Percentiles rank a stretch among this genome's conserved stretches.
These are phyloP conservation scores for Glaciozyma martinii DNA, from an alignment of 768 basidiomycete species.

Conservation along the genomic window DNA sequence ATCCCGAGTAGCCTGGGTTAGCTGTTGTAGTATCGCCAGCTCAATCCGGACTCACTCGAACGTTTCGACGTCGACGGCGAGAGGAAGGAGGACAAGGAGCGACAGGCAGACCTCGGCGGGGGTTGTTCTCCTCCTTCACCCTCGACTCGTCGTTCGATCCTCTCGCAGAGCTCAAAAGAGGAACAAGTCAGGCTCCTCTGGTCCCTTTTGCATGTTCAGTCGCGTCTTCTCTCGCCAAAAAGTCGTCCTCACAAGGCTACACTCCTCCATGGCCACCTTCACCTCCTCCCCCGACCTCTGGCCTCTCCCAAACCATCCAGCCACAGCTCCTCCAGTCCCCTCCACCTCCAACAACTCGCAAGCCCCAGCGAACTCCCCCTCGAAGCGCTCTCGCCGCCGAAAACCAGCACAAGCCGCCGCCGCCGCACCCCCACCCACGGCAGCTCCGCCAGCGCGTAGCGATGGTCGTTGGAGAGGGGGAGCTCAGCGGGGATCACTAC, in stretches of 20 bases:
- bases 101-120: no score
- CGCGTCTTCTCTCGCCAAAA: no score
- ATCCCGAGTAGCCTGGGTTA: constrained; percentile 9
- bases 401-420: neutral
- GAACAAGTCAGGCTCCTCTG: no score
- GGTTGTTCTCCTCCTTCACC: neutral
- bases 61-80: neutral
- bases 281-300: neutral
- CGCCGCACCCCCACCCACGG: neutral
- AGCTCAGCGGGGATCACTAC: neutral
- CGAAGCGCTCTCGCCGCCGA: neutral
- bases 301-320: neutral
- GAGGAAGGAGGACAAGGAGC: neutral
- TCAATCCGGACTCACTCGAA: neutral
- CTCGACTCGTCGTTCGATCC: neutral
- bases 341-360: neutral
- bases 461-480: neutral
- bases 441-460: neutral
- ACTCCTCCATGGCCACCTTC: neutral
- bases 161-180: no score
- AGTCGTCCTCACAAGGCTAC: no score
- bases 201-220: no score
- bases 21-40: neutral
- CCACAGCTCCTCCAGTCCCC: neutral
- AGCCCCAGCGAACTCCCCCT: neutral